phyloP scores from a whole-genome alignment of 306 rosid species.

The Castanea crenata region DNA sequence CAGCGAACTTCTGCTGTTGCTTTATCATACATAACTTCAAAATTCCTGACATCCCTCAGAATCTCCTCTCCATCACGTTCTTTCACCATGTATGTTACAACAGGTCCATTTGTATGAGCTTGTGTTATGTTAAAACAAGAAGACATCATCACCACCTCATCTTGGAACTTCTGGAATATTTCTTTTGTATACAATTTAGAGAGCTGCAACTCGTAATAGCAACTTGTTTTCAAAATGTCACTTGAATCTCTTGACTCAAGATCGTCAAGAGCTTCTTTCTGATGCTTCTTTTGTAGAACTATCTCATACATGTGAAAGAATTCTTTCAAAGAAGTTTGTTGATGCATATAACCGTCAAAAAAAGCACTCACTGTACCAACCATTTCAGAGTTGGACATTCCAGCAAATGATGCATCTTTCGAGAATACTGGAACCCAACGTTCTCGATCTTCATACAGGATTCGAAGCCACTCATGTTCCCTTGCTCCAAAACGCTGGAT shows the following conservation, averaged over 20 bases:
- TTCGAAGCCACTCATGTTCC: constrained; percentile 54
- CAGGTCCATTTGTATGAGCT: constrained; percentile 59
- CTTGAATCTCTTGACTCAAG: constrained; percentile 59
- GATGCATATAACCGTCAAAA: constrained; percentile 62
- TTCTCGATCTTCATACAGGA: constrained; percentile 69
- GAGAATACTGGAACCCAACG: constrained; percentile 81
- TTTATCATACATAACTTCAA: constrained; percentile 81
- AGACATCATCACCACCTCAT: constrained; percentile 72
- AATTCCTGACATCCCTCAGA: constrained; percentile 40
- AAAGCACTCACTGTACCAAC: constrained; percentile 53
- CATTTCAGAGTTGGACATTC: constrained; percentile 53
- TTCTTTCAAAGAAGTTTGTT: constrained; percentile 73
- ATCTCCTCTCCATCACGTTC: constrained; percentile 59
- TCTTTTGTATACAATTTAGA: constrained; percentile 69
- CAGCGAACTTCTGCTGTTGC: constrained; percentile 76
- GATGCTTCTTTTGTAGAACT: constrained; percentile 53
- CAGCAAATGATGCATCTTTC: constrained; percentile 82
- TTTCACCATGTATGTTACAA: constrained; percentile 63
- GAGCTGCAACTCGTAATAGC: constrained; percentile 79
- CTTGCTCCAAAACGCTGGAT: constrained; percentile 59
- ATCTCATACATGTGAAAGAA: constrained; percentile 56
- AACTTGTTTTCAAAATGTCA: constrained; percentile 56
- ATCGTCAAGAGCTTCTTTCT: constrained; percentile 67
- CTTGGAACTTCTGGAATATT: constrained; percentile 74
- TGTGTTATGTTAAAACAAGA: constrained; percentile 67